Percentiles rank a stretch among this genome's conserved stretches.
Evolutionary conservation across 2,329 filamentous ascomycete genomes (phyloP).

Genomic region (Didymella exigua): DNA sequence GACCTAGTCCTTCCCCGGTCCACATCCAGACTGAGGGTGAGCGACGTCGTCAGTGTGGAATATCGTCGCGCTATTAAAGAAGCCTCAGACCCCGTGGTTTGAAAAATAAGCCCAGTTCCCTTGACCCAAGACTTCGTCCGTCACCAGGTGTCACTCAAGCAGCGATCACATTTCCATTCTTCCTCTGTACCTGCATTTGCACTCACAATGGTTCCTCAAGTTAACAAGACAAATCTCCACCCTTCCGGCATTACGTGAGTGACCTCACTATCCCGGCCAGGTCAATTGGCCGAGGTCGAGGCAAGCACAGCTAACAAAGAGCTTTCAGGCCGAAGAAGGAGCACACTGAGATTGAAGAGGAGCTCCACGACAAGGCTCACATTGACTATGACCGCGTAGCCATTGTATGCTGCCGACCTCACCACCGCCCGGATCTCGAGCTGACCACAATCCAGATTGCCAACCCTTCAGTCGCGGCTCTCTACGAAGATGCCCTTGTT

Average conservation of each 20-base stretch:
- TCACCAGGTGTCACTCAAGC: slow-evolving; percentile 64
- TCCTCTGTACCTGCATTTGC: slow-evolving; percentile 55
- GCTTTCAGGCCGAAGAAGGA: slow-evolving; percentile 72
- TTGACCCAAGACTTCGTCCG: slow-evolving; percentile 62
- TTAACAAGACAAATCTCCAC: slow-evolving; percentile 94
- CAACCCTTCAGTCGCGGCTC: slow-evolving; percentile 91
- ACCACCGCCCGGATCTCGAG: not conserved
- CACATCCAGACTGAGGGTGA: slow-evolving; percentile 29
- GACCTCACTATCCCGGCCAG: slow-evolving; percentile 13
- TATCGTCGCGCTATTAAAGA: slow-evolving; percentile 46
- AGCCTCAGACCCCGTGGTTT: slow-evolving; percentile 42
- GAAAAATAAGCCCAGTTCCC: slow-evolving; percentile 52
- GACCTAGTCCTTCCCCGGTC: slow-evolving; percentile 31
- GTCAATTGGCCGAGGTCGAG: not conserved
- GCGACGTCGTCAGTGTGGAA: slow-evolving; percentile 40
- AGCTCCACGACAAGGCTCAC: slow-evolving; percentile 95
- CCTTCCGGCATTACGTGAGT: slow-evolving; percentile 88
- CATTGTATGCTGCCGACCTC: slow-evolving; percentile 70
- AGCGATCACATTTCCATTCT: slow-evolving; percentile 64
- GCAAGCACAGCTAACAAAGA: slow-evolving; percentile 24
- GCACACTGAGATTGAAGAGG: slow-evolving; percentile 97
- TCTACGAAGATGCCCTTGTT: slow-evolving; percentile 98
- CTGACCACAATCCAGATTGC: slow-evolving; percentile 61
- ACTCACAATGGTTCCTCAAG: slow-evolving; percentile 54
- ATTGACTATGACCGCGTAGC: slow-evolving; percentile 99